Conservation (phyloP, 441 rosid genomes). For the Caryocar brasiliense region DNA sequence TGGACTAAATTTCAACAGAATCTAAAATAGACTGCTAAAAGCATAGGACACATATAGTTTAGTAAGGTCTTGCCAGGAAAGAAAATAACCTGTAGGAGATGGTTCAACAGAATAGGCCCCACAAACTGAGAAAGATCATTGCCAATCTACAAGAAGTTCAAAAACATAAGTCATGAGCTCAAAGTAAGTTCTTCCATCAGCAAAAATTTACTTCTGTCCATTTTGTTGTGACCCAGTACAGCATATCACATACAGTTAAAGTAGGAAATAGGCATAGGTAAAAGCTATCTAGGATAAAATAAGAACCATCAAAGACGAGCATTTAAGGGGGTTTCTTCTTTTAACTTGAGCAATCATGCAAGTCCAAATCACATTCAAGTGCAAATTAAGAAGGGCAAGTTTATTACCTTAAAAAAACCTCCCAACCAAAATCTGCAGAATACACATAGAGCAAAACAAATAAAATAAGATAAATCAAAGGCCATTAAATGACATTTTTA, state of each 20-base stretch:
- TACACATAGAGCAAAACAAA: not conserved
- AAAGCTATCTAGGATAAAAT: no score
- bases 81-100: slow-evolving; percentile 58
- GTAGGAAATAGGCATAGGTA: no score
- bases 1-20: no score
- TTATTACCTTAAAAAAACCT: slow-evolving; percentile 75
- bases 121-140: slow-evolving; percentile 78
- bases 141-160: slow-evolving; percentile 57
- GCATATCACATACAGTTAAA: no score
- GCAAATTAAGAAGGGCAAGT: not conserved
- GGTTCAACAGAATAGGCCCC: slow-evolving; percentile 79
- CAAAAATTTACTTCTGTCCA: not conserved
- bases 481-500: not conserved
- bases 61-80: not conserved
- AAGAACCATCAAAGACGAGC: no score
- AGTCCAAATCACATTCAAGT: slow-evolving; percentile 5
- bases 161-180: slow-evolving; percentile 20
- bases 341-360: slow-evolving; percentile 1
- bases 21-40: not conserved
- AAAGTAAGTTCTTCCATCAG: slow-evolving; percentile 3
- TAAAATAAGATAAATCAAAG: not conserved
- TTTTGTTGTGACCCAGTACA: not conserved
- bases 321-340: not conserved
- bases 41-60: not conserved
- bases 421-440: slow-evolving; percentile 80